Evolutionary conservation across 768 basidiomycete genomes (phyloP).

Genomic region (Mrakia hoshinonis): DNA sequence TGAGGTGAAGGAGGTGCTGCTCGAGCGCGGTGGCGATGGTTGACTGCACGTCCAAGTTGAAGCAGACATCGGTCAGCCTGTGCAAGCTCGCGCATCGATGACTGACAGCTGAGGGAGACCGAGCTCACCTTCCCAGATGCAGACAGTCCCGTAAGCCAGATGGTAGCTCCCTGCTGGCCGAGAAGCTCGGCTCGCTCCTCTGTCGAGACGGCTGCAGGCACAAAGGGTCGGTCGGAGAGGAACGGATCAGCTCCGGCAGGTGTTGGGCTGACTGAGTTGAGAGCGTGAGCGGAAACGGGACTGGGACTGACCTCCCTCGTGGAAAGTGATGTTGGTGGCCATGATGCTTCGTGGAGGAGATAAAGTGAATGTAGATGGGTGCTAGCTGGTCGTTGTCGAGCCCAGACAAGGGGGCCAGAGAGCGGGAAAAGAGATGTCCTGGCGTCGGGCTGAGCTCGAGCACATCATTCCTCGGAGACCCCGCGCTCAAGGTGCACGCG

Average conservation of each 20-base stretch:
- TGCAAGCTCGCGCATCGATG: no score
- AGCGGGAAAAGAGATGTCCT: no score
- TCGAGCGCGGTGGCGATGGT: slow-evolving; percentile 96
- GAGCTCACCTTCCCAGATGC: slow-evolving; percentile 86
- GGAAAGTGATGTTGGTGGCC: slow-evolving; percentile 46
- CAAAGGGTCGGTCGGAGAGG: not conserved
- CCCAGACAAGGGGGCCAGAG: no score
- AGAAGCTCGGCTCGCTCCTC: slow-evolving; percentile 61
- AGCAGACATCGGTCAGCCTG: not conserved
- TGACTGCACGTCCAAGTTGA: slow-evolving; percentile 51
- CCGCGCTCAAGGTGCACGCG: no score
- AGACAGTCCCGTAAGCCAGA: slow-evolving; percentile 95
- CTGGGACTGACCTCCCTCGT: slow-evolving; percentile 38
- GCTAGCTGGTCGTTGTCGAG: no score
- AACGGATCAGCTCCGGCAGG: not conserved
- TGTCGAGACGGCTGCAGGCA: slow-evolving; percentile 55
- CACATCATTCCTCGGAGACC: no score
- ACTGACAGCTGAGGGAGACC: no score
- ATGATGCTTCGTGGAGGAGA: slow-evolving; percentile 32
- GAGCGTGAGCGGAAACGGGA: not conserved
- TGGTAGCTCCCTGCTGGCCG: slow-evolving; percentile 74
- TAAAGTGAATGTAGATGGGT: not conserved
- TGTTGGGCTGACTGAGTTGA: not conserved
- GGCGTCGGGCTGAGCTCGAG: no score
- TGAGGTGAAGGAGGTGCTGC: slow-evolving; percentile 80